Evolutionary conservation across 225 moss, liverwort and hornwort genomes (phyloP), one percentile per base, ranked within the genome.

Genomic region (Bryum argenteum): DNA sequence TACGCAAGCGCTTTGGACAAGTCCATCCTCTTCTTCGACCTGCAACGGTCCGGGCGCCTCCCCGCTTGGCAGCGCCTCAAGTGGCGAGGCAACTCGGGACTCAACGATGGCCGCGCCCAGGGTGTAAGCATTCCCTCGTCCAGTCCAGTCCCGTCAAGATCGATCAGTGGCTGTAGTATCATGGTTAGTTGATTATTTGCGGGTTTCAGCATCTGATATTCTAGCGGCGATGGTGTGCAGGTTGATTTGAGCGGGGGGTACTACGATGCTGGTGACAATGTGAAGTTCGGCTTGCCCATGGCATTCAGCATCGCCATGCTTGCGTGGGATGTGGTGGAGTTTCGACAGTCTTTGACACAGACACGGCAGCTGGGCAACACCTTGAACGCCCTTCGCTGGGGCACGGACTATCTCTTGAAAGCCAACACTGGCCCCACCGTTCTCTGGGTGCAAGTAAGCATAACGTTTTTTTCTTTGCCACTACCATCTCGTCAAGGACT

Each of bases 11-110:
- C 84, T 11, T 43, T 87, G 60, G 81, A 79, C 67, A 82, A 82
- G 52, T 88, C 88, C 73, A 85, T 88, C 74, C 52, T 88, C 50
- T 88, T 88, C 75, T 88, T 71, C 67, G 88, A 88, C 64, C 81
- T 84, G 33, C 88, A 88, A 65, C 74, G 85, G 17, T 88, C 88
- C n/a, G 88, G 88, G 20, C 62, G 65, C 53, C 82, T 88, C 65
- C 88, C 88, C 13, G 21, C 28, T 54, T 84, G 82, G 81, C 88
- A 88, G 75, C 74, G 85, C 4, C 73, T 88, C 74, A 71, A 13
- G 26, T 88, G 88, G 88, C 79, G 85, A 22, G 64, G 72, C 2
- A 70, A 88, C 75, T 88, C 88, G 6, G 88, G 70, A n/a, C 71
- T 88, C 59, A 75, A 1, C 69, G 88, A 88, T 54, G 88, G 88